These are phyloP conservation scores for Plasmodium cynomolgi DNA, from an alignment of 169 alveolate species.

Conservation along the genomic window DNA sequence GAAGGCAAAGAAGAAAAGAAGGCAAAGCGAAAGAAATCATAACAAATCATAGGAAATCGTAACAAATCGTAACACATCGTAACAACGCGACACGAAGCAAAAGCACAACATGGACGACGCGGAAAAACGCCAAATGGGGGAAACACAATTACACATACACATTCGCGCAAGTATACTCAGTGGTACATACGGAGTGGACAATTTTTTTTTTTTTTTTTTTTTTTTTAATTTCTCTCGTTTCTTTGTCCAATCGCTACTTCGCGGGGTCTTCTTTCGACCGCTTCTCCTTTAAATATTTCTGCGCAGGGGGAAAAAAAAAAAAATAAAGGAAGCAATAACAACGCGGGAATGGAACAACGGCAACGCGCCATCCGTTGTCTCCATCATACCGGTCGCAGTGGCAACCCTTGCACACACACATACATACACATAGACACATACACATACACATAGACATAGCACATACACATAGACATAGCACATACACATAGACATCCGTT, in stretches of 20 bases:
- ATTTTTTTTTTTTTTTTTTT: neutral
- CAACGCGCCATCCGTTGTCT: neutral
- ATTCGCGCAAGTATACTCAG: neutral
- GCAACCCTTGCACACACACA: neutral
- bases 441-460: too few relatives aligned
- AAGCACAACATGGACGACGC: neutral
- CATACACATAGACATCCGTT: neutral
- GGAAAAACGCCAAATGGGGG: neutral
- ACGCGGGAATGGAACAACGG: neutral
- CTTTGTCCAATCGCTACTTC: slow-evolving; percentile 12
- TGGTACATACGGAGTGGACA: neutral
- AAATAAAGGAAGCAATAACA: neutral
- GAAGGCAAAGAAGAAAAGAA: neutral
- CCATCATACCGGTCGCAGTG: neutral
- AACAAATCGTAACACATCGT: too few relatives aligned
- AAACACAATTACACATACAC: slow-evolving; percentile 2
- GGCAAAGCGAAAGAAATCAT: neutral
- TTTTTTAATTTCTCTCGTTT: neutral
- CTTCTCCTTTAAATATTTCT: slow-evolving; percentile 43
- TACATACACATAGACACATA: too few relatives aligned
- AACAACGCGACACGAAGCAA: neutral
- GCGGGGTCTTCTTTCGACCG: neutral
- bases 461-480: too few relatives aligned
- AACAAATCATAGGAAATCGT: too few relatives aligned
- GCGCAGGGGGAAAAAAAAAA: neutral